Evolutionary conservation across 2,329 filamentous ascomycete species (phyloP), one percentile per base, ranked within the genome.

Genomic region (Peltaster fructicola): DNA sequence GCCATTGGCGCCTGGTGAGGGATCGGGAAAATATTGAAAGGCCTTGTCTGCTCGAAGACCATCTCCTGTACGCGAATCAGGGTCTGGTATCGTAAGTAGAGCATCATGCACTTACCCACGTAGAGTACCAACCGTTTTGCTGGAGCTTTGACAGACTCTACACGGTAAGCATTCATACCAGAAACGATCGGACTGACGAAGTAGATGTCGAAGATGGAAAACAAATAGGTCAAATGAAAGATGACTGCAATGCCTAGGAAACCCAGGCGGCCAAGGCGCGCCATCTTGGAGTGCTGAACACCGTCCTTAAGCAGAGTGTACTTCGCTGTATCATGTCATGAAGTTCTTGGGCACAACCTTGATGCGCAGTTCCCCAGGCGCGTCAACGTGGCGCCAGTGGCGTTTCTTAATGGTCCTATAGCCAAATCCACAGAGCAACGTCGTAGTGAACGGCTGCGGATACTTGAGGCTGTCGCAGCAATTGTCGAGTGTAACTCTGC

Each of bases 131-230:
- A 63, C 34, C 88, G 71, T 51, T 88, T 80, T 4, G 90, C 85
- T 2, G 88, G 88, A 12, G 84, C 68, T 50, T 74, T 34, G 24
- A 65, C 56, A 27, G 73, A 63, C 31, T 82, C 68, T 17, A 90
- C 61, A 22, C 61, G 56, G 52, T 81, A 84, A 31, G 82, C 66
- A 44, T 67, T 70, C 88, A 98, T 98, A 46, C 88, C 88, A 58
- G 75, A 78, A 27, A 95, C 88, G 40, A 98, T 88, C 12, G 88
- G 88, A 49, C 82, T 93, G 47, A 93, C 82, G 48, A 98, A 98
- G 56, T 98, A 95, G 36, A 95, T 88, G 52, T 93, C 84, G 56
- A 98, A 98, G 44, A 95, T 95, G 31, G 82, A 92, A 48, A 75
- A 78, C 29, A 92, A 75, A 52, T 98, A 98, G 36, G 91, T 68